Evolutionary conservation across 2,329 filamentous ascomycete genomes (phyloP).

Genomic region (Penicillium corylophilum): DNA sequence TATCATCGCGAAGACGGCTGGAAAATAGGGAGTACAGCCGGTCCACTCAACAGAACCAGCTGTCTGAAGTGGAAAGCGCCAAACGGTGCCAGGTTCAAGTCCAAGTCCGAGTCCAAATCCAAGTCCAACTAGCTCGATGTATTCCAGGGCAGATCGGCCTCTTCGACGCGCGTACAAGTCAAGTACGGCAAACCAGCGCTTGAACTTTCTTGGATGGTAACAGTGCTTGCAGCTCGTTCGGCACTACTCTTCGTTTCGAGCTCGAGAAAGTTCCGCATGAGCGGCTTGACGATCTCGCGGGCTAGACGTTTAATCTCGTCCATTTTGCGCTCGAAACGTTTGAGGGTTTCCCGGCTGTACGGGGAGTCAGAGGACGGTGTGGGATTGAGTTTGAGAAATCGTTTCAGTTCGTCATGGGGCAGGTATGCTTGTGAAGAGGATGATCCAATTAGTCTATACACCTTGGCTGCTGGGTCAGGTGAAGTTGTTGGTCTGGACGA

Average conservation of each 20-base stretch:
- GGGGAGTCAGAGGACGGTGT: constrained; percentile 55
- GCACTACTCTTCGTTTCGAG: constrained; percentile 61
- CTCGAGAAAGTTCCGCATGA: constrained; percentile 83
- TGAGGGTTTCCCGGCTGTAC: constrained; percentile 82
- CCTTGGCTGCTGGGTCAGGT: constrained; percentile 56
- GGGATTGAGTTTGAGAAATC: constrained; percentile 79
- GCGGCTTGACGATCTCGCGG: constrained; percentile 74
- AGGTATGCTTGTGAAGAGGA: constrained; percentile 65
- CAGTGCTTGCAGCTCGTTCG: constrained; percentile 18
- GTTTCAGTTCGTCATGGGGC: constrained; percentile 81
- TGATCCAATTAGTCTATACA: constrained; percentile 75
- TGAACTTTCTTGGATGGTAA: constrained; percentile 30
- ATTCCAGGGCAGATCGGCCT: constrained; percentile 64
- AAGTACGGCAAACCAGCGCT: constrained; percentile 58
- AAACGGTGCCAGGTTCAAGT: background rate
- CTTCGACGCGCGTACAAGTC: constrained; percentile 63
- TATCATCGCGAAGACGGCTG: constrained; percentile 15
- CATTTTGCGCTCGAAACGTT: constrained; percentile 79
- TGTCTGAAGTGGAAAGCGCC: constrained; percentile 1
- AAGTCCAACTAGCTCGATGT: constrained; percentile 14
- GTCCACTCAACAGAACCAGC: constrained; percentile 13
- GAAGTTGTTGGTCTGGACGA: constrained; percentile 23
- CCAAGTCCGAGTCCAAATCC: constrained; percentile 1
- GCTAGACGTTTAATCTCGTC: constrained; percentile 87
- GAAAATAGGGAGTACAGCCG: constrained; percentile 2